Base-by-base conservation (phyloP, 2,329 filamentous ascomycete genomes). In the Neofusicoccum cordaticola region DNA sequence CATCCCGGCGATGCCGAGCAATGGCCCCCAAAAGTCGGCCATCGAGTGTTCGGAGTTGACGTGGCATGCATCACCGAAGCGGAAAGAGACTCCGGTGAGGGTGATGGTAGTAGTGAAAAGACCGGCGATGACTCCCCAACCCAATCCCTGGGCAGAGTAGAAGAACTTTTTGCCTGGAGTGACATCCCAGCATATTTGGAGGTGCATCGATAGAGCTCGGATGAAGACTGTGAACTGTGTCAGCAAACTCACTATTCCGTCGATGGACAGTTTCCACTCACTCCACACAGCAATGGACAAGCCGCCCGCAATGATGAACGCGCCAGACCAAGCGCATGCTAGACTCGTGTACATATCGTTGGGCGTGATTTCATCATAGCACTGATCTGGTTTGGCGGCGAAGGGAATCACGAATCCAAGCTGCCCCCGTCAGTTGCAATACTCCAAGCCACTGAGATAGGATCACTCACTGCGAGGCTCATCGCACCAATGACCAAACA, bases 161-260 rank as follows among this genome's bases (percentile, higher is more conserved):
- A 97, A 97, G 78, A 97, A 98, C 71, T 85, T 90, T 50, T 88
- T 86, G 44, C 95, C 95, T 3, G 96, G 91, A 7, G 94, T 88
- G 39, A 96, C 85, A 76, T 98, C 93, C 95, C 95, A 99, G 82
- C 93, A 97, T 68, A 99, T 97, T 77, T 98, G 95, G 31, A 99
- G 87, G 77, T 99, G 95, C 71, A 99, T 89, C 4, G 93, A 96
- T 39, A 98, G 80, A 0, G 94, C 91, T 68, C 95, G 88, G 66
- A 97, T 84, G 75, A 97, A 96, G 68, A 93, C 87, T 80, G 39
- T 2, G 6, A 48, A 45, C n/a, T 66, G n/a, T 47, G 22, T 52
- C 22, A 57, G 47, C 42, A 39, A 12, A 2, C 19, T 27, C 22
- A 37, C 35, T 39, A 9, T 31, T 8, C 12, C 9, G 31, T 35